phyloP scores from a whole-genome alignment of 176 grass and related monocot genomes.

The Bromus sterilis region DNA sequence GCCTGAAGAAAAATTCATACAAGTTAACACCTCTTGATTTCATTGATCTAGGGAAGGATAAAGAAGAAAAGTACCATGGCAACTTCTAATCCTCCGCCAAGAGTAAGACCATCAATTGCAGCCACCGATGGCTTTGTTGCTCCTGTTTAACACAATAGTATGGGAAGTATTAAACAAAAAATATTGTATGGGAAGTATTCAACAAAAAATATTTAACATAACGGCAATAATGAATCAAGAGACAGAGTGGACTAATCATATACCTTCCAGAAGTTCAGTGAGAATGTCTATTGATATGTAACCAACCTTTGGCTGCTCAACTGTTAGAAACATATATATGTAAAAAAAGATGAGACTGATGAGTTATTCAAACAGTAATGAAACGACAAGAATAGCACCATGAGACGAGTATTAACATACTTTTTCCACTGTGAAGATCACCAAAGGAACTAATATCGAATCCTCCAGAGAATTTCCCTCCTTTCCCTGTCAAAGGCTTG shows the following conservation, averaged over 20 bases:
- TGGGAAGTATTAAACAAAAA: background rate
- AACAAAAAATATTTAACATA: constrained; percentile 10
- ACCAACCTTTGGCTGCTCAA: constrained; percentile 61
- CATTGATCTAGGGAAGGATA: background rate
- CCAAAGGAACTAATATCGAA: constrained; percentile 79
- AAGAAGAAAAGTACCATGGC: constrained; percentile 62
- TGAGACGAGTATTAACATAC: constrained; percentile 22
- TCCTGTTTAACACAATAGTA: constrained; percentile 33
- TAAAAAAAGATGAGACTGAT: background rate
- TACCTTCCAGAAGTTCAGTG: constrained; percentile 90
- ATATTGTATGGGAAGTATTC: background rate
- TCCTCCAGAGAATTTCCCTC: constrained; percentile 83
- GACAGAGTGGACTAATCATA: background rate
- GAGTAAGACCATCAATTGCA: constrained; percentile 86
- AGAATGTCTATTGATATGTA: constrained; percentile 81
- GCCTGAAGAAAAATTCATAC: constrained; percentile 35
- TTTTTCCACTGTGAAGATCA: constrained; percentile 56
- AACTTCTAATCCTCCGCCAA: constrained; percentile 93
- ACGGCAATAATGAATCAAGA: constrained; percentile 6
- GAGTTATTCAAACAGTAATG: background rate
- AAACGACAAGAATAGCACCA: background rate
- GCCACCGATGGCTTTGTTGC: constrained; percentile 87
- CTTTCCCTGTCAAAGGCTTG: constrained; percentile 46
- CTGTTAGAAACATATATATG: constrained; percentile 34
- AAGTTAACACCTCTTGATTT: background rate